Conservation (phyloP, 106 monocot species). For the Allium cepa region DNA sequence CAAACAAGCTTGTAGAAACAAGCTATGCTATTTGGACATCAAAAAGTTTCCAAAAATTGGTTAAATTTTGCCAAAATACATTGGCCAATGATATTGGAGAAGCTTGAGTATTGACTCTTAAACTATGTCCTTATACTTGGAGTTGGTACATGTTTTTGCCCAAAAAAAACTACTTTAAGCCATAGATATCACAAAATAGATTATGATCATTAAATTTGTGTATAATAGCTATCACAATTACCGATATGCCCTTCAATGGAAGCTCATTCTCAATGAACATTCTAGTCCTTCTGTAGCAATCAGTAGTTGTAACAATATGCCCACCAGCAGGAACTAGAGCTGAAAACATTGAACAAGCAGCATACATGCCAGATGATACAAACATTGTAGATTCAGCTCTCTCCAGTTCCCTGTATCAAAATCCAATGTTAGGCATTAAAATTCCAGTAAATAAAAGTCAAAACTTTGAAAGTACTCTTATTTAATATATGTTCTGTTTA, state of each 20-base stretch:
- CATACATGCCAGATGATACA: constrained; percentile 92
- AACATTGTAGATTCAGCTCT: constrained; percentile 88
- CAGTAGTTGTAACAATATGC: constrained; percentile 87
- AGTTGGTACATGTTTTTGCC: neutral
- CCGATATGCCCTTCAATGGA: constrained; percentile 81
- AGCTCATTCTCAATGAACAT: constrained; percentile 84
- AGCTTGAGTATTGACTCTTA: neutral
- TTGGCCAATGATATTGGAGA: neutral
- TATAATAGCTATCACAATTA: constrained; percentile 16
- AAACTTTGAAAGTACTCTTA: too few relatives aligned
- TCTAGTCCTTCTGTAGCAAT: constrained; percentile 94
- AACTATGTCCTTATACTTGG: neutral
- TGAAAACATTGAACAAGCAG: constrained; percentile 50
- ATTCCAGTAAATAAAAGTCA: too few relatives aligned
- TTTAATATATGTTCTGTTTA: too few relatives aligned
- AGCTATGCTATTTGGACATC: too few relatives aligned
- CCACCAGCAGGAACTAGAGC: constrained; percentile 90
- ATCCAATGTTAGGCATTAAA: neutral
- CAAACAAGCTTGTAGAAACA: too few relatives aligned
- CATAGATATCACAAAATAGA: too few relatives aligned
- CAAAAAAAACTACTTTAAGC: too few relatives aligned
- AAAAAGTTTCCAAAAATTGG: neutral
- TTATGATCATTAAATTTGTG: too few relatives aligned
- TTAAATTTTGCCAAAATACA: neutral
- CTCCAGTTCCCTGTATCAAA: constrained; percentile 60